Conservation (phyloP, 192 early-diverging fungal species). For the Coemansia sp. region DNA sequence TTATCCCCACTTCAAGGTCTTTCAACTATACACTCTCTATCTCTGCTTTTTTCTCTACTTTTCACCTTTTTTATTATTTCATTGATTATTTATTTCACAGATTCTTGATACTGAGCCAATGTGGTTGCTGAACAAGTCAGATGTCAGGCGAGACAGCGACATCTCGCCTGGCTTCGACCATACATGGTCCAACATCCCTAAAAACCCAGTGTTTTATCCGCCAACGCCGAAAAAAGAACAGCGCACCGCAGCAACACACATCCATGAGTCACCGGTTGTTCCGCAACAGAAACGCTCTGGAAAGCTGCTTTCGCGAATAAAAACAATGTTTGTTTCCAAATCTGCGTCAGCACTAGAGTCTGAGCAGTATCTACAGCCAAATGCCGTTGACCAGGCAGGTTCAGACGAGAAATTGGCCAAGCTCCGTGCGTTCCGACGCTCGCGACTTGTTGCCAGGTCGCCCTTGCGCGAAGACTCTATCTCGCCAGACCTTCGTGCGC, state of each 20-base stretch:
- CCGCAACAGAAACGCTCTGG: slow-evolving; percentile 12
- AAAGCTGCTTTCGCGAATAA: slow-evolving; percentile 33
- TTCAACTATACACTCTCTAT: background rate
- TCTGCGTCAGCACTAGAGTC: background rate
- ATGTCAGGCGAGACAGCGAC: background rate
- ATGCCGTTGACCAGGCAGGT: slow-evolving; percentile 2
- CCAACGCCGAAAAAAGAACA: slow-evolving; percentile 23
- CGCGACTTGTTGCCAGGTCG: slow-evolving; percentile 41
- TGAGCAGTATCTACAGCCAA: background rate
- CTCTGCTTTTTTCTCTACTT: background rate
- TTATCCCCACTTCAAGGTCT: no score
- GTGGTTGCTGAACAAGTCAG: slow-evolving; percentile 24
- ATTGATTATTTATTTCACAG: background rate
- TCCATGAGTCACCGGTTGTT: slow-evolving; percentile 2
- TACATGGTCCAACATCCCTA: slow-evolving; percentile 21
- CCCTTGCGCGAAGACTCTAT: slow-evolving; percentile 42
- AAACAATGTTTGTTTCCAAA: slow-evolving; percentile 36
- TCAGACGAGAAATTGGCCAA: background rate
- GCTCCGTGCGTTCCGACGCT: slow-evolving; percentile 16
- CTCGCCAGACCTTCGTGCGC: slow-evolving; percentile 33
- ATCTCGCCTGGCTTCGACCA: background rate
- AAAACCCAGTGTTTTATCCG: slow-evolving; percentile 53
- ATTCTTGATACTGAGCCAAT: slow-evolving; percentile 7
- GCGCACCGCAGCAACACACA: background rate
- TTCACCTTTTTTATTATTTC: background rate